Evolutionary conservation across 2,329 filamentous ascomycete genomes (phyloP), one percentile per base, ranked within the genome.

Genomic region (Cercospora brassicicola): DNA sequence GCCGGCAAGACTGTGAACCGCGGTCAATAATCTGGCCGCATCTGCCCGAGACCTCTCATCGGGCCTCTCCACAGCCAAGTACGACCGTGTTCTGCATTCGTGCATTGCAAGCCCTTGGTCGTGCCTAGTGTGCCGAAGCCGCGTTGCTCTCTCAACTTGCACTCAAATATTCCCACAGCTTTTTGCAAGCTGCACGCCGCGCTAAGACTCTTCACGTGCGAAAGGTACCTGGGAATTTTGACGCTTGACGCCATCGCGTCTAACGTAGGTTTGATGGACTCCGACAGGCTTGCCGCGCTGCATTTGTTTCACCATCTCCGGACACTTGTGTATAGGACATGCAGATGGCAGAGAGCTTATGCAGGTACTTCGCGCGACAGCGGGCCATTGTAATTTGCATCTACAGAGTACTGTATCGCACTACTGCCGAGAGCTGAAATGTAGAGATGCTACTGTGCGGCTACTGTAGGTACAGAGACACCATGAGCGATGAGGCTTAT

Each of bases 211-310:
- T 56, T 63, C 61, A 31, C 45, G 30, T 51, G 26, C 26, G 53
- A 56, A 28, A 53, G 20, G 30, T 62, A 30, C 42, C 36, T 45
- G 33, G 23, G 33, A 7, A 23, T 23, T 30, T 56, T 63, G 30
- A 51, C 30, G 53, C 42, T 56, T 55, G 42, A 56, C 61, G 45
- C 45, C 30, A 55, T 63, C 45, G 61, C 53, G 61, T 55, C 33
- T 31, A 48, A 36, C 45, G 61, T 56, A 63, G 39, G 61, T 63
- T 63, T 39, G 18, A 26, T 63, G 45, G 61, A 39, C 28, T 63
- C 18, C 30, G 45, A 51, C 45, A 51, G 45, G 51, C 33, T 39
- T n/a, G 33, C 60, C 60, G 60, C 31, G 61, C 28, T 36, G 61
- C 53, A 51, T 36, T 7, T 31, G 45, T 56, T 55, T 63, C 61